Percentiles rank a stretch among this genome's conserved stretches.
phyloP scores from a whole-genome alignment of 176 grass and related monocot species.

The Saccharum officinarum region DNA sequence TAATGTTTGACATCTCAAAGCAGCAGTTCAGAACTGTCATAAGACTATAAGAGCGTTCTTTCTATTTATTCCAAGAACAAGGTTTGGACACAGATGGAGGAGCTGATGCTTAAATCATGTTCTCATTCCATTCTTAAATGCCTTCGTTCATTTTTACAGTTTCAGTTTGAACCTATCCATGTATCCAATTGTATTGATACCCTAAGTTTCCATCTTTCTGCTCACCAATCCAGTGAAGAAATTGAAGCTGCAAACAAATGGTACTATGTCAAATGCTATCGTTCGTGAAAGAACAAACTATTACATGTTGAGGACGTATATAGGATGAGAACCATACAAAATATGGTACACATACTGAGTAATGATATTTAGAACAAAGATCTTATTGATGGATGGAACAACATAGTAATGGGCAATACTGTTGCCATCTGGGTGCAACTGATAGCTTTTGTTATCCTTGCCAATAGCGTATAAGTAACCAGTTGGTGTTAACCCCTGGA shows the following conservation, averaged over 20 bases:
- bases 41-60: neutral
- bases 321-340: too few species aligned
- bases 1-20: neutral
- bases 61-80: neutral
- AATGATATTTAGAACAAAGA: neutral
- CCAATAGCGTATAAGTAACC: slow-evolving; percentile 78
- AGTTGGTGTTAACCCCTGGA: slow-evolving; percentile 72
- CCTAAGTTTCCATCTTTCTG: slow-evolving; percentile 63
- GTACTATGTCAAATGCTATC: slow-evolving; percentile 1
- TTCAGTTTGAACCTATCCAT: neutral
- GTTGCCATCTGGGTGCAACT: slow-evolving; percentile 93
- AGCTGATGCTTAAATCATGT: neutral
- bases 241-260: slow-evolving; percentile 70
- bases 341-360: neutral
- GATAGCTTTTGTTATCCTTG: slow-evolving; percentile 60
- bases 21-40: neutral
- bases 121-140: neutral
- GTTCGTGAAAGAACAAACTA: neutral
- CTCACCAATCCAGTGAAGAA: slow-evolving; percentile 93
- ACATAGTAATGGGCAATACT: slow-evolving; percentile 26
- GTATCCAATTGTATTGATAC: too few species aligned
- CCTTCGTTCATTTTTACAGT: neutral
- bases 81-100: neutral
- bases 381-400: neutral
- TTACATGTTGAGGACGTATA: neutral